Evolutionary conservation across 176 grass and related monocot species (phyloP).

Genomic region (Typha latifolia): DNA sequence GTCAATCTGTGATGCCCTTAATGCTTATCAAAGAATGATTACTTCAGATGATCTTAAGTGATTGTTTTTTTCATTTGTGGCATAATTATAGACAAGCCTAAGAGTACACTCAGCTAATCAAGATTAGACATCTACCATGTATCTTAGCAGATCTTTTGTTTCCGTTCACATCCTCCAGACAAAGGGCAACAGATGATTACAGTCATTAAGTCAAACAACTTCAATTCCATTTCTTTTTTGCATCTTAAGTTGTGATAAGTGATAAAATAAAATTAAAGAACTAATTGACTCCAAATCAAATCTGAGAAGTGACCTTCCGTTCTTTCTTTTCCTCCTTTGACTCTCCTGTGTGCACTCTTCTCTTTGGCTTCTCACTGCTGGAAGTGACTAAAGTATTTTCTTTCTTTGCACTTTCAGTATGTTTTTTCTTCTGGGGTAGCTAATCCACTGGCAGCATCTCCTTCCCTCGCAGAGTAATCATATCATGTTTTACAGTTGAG

Average conservation of each 20-base stretch:
- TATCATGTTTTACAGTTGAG: too few relatives aligned
- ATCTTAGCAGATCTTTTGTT: too few relatives aligned
- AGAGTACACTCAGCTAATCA: too few relatives aligned
- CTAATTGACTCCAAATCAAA: conserved; percentile 15
- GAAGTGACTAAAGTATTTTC: background rate
- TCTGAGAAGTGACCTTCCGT: conserved; percentile 52
- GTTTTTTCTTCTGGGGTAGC: conserved; percentile 61
- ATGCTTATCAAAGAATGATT: too few relatives aligned
- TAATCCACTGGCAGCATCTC: conserved; percentile 91
- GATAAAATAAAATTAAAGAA: background rate
- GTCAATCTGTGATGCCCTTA: too few relatives aligned
- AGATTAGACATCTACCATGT: too few relatives aligned
- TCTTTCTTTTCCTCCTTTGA: conserved; percentile 95
- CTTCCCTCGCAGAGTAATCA: conserved; percentile 90
- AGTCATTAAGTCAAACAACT: background rate
- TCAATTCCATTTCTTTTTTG: background rate
- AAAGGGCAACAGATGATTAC: too few relatives aligned
- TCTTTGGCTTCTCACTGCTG: conserved; percentile 53
- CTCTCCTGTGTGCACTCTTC: conserved; percentile 34
- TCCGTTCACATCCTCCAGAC: too few relatives aligned
- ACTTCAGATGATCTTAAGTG: too few relatives aligned
- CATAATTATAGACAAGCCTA: too few relatives aligned
- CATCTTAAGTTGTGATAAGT: background rate
- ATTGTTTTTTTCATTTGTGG: too few relatives aligned
- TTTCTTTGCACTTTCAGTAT: conserved; percentile 20